These are phyloP conservation scores for Glycine tomentella DNA, from an alignment of 306 rosid species.

Conservation along the genomic window DNA sequence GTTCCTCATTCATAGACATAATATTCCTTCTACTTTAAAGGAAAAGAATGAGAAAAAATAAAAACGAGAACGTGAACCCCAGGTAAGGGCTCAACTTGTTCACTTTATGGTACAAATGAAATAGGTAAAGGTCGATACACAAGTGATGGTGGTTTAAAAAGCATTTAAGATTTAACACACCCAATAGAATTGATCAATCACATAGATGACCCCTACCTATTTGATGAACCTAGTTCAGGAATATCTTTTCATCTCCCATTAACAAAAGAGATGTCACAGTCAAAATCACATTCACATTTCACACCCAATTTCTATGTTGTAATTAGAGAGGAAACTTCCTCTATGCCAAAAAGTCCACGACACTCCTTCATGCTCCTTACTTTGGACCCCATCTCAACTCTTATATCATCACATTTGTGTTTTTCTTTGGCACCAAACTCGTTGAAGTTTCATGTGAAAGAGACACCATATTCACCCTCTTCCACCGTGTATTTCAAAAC, in stretches of 20 bases:
- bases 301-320: background rate
- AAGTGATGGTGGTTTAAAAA: background rate
- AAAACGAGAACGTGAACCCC: background rate
- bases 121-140: background rate
- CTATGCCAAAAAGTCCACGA: background rate
- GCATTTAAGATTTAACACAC: background rate
- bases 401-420: no score
- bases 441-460: slow-evolving; percentile 12
- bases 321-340: background rate
- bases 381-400: background rate
- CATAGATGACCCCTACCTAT: background rate
- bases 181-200: slow-evolving; percentile 17
- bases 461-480: background rate
- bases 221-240: no score
- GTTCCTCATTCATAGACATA: background rate
- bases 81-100: background rate
- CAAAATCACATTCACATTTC: background rate
- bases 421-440: background rate
- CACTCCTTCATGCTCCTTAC: background rate
- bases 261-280: no score
- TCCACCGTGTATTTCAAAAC: background rate
- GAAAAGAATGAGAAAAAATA: background rate
- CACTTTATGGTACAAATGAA: background rate
- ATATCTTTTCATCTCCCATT: no score
- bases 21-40: background rate